Evolutionary conservation across 2,329 filamentous ascomycete species (phyloP).

Genomic region (Ceratocystis variospora): DNA sequence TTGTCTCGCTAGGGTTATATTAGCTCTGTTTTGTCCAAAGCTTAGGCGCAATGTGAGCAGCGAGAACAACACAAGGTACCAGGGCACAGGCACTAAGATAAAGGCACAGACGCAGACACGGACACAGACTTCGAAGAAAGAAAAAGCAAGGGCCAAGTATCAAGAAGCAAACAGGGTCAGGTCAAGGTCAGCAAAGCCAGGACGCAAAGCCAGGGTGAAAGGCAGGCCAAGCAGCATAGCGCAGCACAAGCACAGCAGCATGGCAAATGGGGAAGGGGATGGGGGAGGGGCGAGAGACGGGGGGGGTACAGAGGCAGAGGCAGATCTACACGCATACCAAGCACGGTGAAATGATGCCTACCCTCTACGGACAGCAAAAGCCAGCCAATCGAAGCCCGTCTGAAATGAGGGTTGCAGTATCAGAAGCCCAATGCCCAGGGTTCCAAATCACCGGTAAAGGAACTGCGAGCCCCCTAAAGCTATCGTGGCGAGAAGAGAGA

Average conservation of each 20-base stretch:
- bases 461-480: not conserved
- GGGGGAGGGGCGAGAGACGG: too few relatives aligned
- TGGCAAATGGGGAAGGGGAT: not conserved
- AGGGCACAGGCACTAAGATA: conserved; percentile 1
- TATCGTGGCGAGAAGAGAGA: not conserved
- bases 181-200: not conserved
- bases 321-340: too few relatives aligned
- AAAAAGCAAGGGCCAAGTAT: not conserved
- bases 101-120: not conserved
- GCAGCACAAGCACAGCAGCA: too few relatives aligned
- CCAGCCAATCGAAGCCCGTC: not conserved
- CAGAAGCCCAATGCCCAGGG: not conserved
- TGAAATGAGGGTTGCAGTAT: not conserved
- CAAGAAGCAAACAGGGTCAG: not conserved
- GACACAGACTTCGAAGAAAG: not conserved
- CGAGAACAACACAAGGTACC: not conserved
- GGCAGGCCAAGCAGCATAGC: too few relatives aligned
- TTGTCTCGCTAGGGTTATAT: not conserved
- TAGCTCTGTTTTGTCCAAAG: not conserved
- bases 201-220: not conserved
- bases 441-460: conserved; percentile 1
- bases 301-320: too few relatives aligned
- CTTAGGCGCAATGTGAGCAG: not conserved
- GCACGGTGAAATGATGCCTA: too few relatives aligned
- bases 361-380: not conserved